Conservation (phyloP, 2,329 filamentous ascomycete genomes). For the Penicillium sp. region DNA sequence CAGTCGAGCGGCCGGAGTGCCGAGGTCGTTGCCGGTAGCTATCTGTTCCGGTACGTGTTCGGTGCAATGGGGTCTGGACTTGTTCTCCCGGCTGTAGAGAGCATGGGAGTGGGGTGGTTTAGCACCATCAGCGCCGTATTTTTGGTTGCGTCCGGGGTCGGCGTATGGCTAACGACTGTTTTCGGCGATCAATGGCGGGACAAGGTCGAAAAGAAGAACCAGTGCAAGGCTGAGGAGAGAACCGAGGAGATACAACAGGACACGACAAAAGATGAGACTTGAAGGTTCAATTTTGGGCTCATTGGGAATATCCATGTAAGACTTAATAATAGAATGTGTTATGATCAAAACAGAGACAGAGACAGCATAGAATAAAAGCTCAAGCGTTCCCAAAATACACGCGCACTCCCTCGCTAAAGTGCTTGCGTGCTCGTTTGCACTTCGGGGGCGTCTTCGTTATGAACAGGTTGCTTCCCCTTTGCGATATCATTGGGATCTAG, state of each 20-base stretch:
- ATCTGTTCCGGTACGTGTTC: constrained; percentile 72
- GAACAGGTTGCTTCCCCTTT: constrained; percentile 9
- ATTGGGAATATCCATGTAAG: neutral
- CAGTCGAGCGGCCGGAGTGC: constrained; percentile 57
- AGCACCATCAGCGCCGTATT: constrained; percentile 65
- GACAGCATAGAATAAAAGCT: neutral
- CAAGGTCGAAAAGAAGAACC: constrained; percentile 49
- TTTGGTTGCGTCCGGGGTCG: constrained; percentile 47
- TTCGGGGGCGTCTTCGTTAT: neutral
- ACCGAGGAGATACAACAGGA: neutral
- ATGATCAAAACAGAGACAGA: neutral
- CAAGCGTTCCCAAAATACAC: neutral
- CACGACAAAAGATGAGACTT: constrained; percentile 7
- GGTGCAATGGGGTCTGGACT: constrained; percentile 68
- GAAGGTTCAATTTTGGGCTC: neutral
- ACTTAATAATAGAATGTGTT: neutral
- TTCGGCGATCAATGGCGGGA: constrained; percentile 55
- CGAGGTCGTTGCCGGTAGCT: constrained; percentile 78
- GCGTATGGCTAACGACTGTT: constrained; percentile 49
- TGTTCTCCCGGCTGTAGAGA: constrained; percentile 70
- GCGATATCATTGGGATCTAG: constrained; percentile 17
- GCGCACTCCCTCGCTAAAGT: neutral
- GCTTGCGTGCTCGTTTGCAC: neutral
- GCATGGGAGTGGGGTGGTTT: constrained; percentile 78
- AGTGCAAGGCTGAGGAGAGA: constrained; percentile 33